Base-by-base conservation (phyloP, 306 rosid genomes). In the Hippophae rhamnoides region DNA sequence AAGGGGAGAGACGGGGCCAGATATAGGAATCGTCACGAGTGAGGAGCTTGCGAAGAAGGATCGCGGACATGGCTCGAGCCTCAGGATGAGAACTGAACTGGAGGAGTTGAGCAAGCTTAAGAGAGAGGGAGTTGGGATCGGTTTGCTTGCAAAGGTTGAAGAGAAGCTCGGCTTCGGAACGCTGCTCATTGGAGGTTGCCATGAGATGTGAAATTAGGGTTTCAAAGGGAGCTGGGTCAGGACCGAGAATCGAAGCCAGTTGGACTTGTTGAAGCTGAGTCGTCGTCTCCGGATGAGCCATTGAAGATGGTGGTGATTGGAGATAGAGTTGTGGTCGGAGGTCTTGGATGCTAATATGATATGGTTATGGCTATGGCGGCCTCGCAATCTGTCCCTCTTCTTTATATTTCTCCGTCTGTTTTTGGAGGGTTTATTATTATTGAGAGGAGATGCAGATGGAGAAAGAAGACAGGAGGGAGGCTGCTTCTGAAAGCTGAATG, bases 91-190 rank as follows among this genome's bases (percentile, higher is more conserved):
- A 86, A 2, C 89, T 87, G 45, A 74, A 83, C 56, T 87, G 90
- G 25, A 90, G 96, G 14, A 90, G 84, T 57, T 87, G 95, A 0
- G 92, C 98, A 8, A 90, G 96, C 43, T 90, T 90, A 41, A 90
- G 69, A 7, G 87, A 78, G 13, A 90, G 81, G 3, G 84, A 76
- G 50, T 90, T 85, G 2, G 97, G 97, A 76, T 90, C 84, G 74
- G 86, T 87, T 73, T 90, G 96, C 71, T 87, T 90, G 76, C 98
- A 90, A 54, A 90, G 89, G 48, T 90, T 90, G 84, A 90, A 90
- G 47, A 90, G 82, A 0, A 83, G 72, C 67, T 90, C 92, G 1
- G 98, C 98, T 49, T 90, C 92, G 2, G 95, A 87, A 7, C 98
- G 80, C 50, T 83, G 92, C 58, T 90, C 98, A 69, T 90, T 90